phyloP scores from a whole-genome alignment of 2,329 filamentous ascomycete genomes.

The Neofusicoccum umdonicola region DNA sequence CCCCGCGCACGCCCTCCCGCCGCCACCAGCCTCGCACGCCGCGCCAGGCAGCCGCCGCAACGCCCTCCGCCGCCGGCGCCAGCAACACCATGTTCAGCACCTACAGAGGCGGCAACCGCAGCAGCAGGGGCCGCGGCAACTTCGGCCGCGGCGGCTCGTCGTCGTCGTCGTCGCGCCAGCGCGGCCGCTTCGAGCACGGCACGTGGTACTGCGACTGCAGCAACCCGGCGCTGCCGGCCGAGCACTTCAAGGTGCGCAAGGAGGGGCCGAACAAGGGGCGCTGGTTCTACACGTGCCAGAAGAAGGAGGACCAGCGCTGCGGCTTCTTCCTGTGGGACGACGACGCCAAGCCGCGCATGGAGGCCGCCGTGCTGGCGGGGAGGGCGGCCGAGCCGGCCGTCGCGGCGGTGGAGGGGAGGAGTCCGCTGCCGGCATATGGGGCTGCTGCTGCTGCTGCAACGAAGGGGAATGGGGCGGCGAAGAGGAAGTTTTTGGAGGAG shows the following conservation, averaged over 20 bases:
- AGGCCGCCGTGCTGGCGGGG: slow-evolving; percentile 35
- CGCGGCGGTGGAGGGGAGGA: background rate
- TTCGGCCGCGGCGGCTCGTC: background rate
- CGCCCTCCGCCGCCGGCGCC: background rate
- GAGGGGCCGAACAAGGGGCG: slow-evolving; percentile 54
- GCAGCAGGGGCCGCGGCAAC: background rate
- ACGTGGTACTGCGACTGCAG: slow-evolving; percentile 55
- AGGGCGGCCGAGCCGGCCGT: background rate
- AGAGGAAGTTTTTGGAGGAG: slow-evolving; percentile 15
- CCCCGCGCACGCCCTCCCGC: background rate
- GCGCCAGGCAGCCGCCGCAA: background rate
- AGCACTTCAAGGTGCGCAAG: slow-evolving; percentile 58
- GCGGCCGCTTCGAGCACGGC: slow-evolving; percentile 20
- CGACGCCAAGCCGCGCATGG: slow-evolving; percentile 51
- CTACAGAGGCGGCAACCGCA: background rate
- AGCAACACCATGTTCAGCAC: background rate
- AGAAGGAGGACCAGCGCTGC: slow-evolving; percentile 47
- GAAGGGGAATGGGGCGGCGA: background rate
- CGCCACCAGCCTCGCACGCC: background rate
- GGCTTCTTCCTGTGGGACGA: slow-evolving; percentile 60
- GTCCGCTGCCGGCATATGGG: too few relatives aligned
- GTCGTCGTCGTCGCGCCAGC: too few relatives aligned
- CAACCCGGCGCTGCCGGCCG: slow-evolving; percentile 50
- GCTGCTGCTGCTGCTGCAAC: background rate
- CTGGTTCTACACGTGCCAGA: slow-evolving; percentile 60